Evolutionary conservation across 2,329 filamentous ascomycete genomes (phyloP).

Genomic region (Fusarium xyrophilum): DNA sequence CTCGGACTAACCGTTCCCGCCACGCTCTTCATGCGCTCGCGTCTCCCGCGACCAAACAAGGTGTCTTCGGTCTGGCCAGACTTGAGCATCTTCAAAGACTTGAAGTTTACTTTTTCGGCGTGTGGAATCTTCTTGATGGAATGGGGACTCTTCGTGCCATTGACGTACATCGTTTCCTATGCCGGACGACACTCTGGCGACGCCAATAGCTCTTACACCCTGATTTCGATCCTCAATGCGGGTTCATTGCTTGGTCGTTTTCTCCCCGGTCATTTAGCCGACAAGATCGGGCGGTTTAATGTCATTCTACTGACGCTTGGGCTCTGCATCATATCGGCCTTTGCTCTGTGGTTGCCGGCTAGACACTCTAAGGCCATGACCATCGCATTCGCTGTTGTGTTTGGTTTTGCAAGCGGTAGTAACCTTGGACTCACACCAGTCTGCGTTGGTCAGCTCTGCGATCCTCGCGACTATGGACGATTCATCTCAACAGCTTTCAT

Average conservation of each 20-base stretch:
- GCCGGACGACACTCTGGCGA: constrained; percentile 53
- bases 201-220: constrained; percentile 61
- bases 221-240: constrained; percentile 82
- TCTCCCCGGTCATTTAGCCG: constrained; percentile 77
- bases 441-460: constrained; percentile 81
- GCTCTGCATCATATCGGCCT: constrained; percentile 60
- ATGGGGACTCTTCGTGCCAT: constrained; percentile 74
- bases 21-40: constrained; percentile 58
- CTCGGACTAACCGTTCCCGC: constrained; percentile 55
- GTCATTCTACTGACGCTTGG: constrained; percentile 73
- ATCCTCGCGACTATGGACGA: constrained; percentile 75
- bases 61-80: constrained; percentile 60
- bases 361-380: constrained; percentile 62
- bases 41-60: constrained; percentile 56
- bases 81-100: constrained; percentile 66
- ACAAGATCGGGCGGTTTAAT: constrained; percentile 82
- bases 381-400: constrained; percentile 72
- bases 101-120: constrained; percentile 66
- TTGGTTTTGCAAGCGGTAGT: constrained; percentile 80
- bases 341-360: constrained; percentile 75
- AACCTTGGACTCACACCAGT: constrained; percentile 82
- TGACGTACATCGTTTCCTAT: constrained; percentile 79
- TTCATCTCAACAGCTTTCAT: constrained; percentile 81
- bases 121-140: constrained; percentile 73
- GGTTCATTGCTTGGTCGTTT: constrained; percentile 79